phyloP scores from a whole-genome alignment of 345 rosid species.

The Moricandia arvensis region DNA sequence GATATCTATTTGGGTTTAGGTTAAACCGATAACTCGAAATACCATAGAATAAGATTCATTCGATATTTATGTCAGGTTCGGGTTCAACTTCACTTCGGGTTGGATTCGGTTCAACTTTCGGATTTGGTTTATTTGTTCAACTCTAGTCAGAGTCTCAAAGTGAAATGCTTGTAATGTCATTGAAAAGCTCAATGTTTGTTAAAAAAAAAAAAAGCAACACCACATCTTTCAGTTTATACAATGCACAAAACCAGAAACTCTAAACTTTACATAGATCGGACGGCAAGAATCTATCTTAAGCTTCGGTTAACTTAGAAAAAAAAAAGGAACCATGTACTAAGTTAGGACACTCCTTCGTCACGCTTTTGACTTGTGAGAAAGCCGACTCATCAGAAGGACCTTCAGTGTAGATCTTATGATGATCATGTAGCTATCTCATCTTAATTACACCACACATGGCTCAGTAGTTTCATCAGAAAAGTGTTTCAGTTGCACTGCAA shows the following conservation, averaged over 20 bases:
- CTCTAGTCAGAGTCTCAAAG: too few species aligned
- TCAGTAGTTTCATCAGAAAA: slow-evolving; percentile 12
- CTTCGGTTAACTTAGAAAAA: too few species aligned
- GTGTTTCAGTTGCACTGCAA: neutral
- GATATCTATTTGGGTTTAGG: too few species aligned
- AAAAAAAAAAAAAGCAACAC: too few species aligned
- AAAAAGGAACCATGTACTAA: neutral
- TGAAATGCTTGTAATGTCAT: too few species aligned
- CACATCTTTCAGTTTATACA: neutral
- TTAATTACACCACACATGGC: neutral
- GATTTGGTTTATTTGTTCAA: too few species aligned
- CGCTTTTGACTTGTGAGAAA: slow-evolving; percentile 10
- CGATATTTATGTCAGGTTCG: too few species aligned
- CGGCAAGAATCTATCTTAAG: neutral
- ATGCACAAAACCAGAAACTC: neutral
- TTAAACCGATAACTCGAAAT: too few species aligned
- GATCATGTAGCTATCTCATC: neutral
- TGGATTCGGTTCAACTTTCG: too few species aligned
- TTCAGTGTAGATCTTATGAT: slow-evolving; percentile 11
- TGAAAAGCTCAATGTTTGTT: too few species aligned
- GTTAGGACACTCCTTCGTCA: slow-evolving; percentile 10
- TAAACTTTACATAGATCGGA: neutral
- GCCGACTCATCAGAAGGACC: neutral
- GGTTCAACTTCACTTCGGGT: too few species aligned
- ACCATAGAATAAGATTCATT: too few species aligned